These are phyloP conservation scores for Orbilia oligospora DNA, from an alignment of 2,329 filamentous ascomycete genomes.

Conservation along the genomic window DNA sequence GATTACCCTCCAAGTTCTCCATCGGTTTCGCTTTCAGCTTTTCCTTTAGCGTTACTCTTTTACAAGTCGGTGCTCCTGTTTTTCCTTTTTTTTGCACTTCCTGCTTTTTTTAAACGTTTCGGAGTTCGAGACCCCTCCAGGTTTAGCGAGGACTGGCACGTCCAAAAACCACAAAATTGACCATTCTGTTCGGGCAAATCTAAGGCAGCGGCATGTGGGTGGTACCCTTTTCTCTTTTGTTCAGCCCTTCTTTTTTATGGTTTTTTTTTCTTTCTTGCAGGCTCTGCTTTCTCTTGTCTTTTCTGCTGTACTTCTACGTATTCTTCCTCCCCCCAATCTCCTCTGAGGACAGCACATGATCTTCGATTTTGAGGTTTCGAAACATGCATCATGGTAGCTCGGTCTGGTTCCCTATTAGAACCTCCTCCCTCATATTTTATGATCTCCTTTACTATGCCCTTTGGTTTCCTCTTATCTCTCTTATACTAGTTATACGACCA, in stretches of 20 bases:
- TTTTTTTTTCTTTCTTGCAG: neutral
- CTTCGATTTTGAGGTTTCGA: neutral
- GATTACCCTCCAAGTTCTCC: constrained; percentile 24
- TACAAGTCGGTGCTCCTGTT: constrained; percentile 56
- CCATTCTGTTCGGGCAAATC: constrained; percentile 54
- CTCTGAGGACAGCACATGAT: constrained; percentile 41
- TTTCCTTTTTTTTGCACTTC: constrained; percentile 35
- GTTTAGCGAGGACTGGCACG: constrained; percentile 61
- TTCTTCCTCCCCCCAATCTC: constrained; percentile 28
- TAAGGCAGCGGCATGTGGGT: constrained; percentile 47
- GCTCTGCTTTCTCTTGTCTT: neutral
- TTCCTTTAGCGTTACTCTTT: constrained; percentile 57
- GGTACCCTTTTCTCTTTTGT: constrained; percentile 57
- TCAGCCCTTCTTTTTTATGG: constrained; percentile 35
- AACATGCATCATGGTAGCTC: constrained; percentile 23
- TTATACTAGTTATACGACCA: constrained; percentile 11
- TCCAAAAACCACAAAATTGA: constrained; percentile 53
- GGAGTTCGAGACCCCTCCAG: constrained; percentile 61
- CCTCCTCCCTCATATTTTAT: constrained; percentile 1
- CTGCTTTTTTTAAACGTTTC: constrained; percentile 56
- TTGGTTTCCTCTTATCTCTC: neutral
- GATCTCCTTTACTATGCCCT: neutral
- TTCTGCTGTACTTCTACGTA: constrained; percentile 1
- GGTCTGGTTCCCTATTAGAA: constrained; percentile 27
- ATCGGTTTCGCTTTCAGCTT: constrained; percentile 42